These are phyloP conservation scores for Brassica hybrid DNA, from an alignment of 441 rosid species.

Conservation along the genomic window DNA sequence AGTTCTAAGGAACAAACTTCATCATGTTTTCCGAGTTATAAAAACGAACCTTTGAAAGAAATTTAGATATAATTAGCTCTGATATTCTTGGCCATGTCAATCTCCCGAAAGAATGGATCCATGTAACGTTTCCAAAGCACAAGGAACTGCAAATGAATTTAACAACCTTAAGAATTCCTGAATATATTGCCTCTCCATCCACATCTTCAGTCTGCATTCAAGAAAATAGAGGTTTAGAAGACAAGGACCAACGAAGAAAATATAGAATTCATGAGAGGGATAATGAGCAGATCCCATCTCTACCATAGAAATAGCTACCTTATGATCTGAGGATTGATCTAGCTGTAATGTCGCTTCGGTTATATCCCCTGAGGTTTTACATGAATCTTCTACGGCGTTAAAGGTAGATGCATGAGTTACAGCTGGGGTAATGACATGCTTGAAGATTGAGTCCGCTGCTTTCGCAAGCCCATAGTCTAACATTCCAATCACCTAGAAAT, in stretches of 20 bases:
- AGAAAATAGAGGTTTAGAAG: conserved; percentile 16
- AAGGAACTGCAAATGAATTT: conserved; percentile 64
- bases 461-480: too few species aligned
- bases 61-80: conserved; percentile 79
- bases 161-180: conserved; percentile 62
- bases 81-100: conserved; percentile 95
- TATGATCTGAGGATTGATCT: conserved; percentile 47
- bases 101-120: conserved; percentile 86
- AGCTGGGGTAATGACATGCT: conserved; percentile 73
- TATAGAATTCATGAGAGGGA: conserved; percentile 17
- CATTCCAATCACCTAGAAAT: conserved; percentile 74
- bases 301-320: conserved; percentile 50
- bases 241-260: conserved; percentile 1
- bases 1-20: conserved; percentile 6
- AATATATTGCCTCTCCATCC: conserved; percentile 69
- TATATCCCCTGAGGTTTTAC: conserved; percentile 52
- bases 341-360: conserved; percentile 61
- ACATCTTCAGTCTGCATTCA: conserved; percentile 55
- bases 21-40: background rate
- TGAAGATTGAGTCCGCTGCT: too few species aligned
- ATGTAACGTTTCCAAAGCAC: conserved; percentile 77
- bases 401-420: conserved; percentile 61
- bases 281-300: background rate
- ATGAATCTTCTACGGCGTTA: conserved; percentile 56
- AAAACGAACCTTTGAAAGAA: conserved; percentile 83